Base-by-base conservation (phyloP, 108 stramenopile genomes). In the Cyclotella baltica region DNA sequence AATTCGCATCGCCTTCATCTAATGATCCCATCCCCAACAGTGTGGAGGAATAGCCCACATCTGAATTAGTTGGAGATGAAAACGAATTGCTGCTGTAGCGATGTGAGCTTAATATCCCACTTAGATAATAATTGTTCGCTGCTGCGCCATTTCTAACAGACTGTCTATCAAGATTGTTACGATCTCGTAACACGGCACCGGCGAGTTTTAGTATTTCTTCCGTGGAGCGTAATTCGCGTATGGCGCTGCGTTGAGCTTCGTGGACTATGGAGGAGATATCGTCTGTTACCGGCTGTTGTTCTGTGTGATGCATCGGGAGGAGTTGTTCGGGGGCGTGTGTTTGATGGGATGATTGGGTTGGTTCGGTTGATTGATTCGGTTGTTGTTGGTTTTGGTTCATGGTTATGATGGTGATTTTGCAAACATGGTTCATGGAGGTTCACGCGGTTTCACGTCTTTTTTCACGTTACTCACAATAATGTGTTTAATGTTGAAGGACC, bases 251-350 rank as follows among this genome's bases (percentile, higher is more conserved):
- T 35, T 76, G 65, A 19, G 75, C 75, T 30, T 76, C 75, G 20
- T 53, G 56, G 40, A 76, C 28, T 30, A 76, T 76, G 75, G 73
- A 74, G 11, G 73, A 9, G 18, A 74, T 51, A 23, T 74, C 73
- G 33, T 74, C 67, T 16, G 2, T 48, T 1, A n/a, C 19, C 47
- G 18, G 47, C 6, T 16, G 6, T n/a, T 4, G 47, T n/a, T 16
- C 2, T 1, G 47, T 48, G n/a, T n/a, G n/a, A n/a, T n/a, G n/a
- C 47, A n/a, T n/a, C 47, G n/a, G 47, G 47, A n/a, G n/a, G 19
- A 48, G 47, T n/a, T 16, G 47, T 1, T 16, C 19, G 47, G 47
- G 47, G 6, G 47, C 47, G 47, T 48, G 18, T 16, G 6, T 2
- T 6, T n/a, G 47, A n/a, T n/a, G n/a, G 47, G 47, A 48, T 48